Conservation (phyloP, 2,329 filamentous ascomycete species). For the Aquanectria penicillioides region DNA sequence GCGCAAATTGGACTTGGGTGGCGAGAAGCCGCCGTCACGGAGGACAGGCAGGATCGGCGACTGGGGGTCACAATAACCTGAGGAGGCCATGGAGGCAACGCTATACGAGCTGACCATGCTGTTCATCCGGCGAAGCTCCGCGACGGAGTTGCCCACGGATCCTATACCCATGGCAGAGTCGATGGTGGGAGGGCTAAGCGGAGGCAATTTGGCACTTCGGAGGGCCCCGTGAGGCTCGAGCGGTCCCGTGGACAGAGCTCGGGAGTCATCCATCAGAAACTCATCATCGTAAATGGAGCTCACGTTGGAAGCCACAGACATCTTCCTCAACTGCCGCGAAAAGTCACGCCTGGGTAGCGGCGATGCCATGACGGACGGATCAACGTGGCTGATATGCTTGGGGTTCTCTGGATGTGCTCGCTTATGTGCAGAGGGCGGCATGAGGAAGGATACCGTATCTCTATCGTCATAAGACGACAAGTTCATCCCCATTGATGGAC, state of each 20-base stretch:
- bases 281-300: conserved; percentile 41
- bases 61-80: conserved; percentile 40
- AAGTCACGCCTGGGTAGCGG: conserved; percentile 33
- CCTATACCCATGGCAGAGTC: conserved; percentile 18
- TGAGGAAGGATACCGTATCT: conserved; percentile 46
- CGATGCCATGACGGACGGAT: conserved; percentile 40
- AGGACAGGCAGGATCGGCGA: conserved; percentile 53
- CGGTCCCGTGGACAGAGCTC: conserved; percentile 34
- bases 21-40: conserved; percentile 52
- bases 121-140: conserved; percentile 67
- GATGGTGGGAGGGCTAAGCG: conserved; percentile 12
- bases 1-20: conserved; percentile 43
- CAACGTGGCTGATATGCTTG: conserved; percentile 37
- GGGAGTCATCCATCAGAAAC: conserved; percentile 18
- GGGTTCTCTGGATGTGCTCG: conserved; percentile 46
- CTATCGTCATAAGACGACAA: conserved; percentile 48
- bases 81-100: conserved; percentile 49
- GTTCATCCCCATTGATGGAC: conserved; percentile 33
- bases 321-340: conserved; percentile 32
- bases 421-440: conserved; percentile 34
- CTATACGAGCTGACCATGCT: conserved; percentile 60
- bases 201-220: conserved; percentile 22
- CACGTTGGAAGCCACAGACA: conserved; percentile 33
- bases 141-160: conserved; percentile 55
- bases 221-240: conserved; percentile 34